phyloP scores from a whole-genome alignment of 2,329 filamentous ascomycete genomes.

The Epichloe uncinata region DNA sequence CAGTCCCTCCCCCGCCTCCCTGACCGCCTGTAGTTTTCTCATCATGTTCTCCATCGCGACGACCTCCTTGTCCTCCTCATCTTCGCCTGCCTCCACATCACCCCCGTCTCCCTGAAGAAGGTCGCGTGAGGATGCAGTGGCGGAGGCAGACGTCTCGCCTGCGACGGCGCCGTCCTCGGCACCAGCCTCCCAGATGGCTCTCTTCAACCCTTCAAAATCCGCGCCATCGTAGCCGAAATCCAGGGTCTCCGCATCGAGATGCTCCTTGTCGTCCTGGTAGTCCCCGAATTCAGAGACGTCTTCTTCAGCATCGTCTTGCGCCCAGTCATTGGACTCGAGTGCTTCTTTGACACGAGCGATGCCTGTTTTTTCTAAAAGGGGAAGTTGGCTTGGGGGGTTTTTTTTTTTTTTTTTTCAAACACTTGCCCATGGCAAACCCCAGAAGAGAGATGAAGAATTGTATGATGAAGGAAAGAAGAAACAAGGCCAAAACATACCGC shows the following conservation, averaged over 20 bases:
- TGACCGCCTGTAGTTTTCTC: conserved; percentile 47
- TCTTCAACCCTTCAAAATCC: conserved; percentile 38
- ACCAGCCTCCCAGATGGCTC: conserved; percentile 35
- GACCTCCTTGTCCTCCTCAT: conserved; percentile 33
- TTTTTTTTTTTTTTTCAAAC: no score
- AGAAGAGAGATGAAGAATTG: neutral
- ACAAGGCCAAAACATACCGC: conserved; percentile 29
- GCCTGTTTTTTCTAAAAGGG: conserved; percentile 38
- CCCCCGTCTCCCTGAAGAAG: no score
- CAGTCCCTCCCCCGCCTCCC: conserved; percentile 47
- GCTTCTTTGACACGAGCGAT: conserved; percentile 47
- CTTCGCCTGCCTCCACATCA: no score
- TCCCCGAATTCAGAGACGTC: conserved; percentile 17
- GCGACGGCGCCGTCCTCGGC: conserved; percentile 10
- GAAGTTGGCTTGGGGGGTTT: no score
- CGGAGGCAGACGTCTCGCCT: no score
- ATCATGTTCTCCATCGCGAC: conserved; percentile 50
- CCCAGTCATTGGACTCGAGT: conserved; percentile 54
- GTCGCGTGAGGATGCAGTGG: no score
- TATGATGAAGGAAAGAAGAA: neutral
- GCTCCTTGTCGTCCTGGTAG: conserved; percentile 19
- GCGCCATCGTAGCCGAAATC: conserved; percentile 38
- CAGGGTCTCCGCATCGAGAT: conserved; percentile 32
- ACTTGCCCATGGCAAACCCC: no score
- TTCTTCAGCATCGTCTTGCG: conserved; percentile 15